phyloP scores from a whole-genome alignment of 1,139 yeast genomes.

The Kodamaea sp. region DNA sequence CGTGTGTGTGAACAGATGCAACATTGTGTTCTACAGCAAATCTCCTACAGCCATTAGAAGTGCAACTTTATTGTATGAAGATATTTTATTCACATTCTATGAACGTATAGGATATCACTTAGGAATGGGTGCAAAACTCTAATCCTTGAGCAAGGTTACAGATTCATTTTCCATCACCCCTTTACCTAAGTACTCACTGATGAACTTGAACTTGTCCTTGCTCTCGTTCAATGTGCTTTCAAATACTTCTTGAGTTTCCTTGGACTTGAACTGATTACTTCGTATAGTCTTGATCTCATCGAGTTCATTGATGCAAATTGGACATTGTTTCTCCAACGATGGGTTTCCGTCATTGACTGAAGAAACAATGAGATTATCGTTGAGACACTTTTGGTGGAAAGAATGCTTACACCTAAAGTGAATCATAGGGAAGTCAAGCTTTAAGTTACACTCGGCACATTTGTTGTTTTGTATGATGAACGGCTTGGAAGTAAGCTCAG shows the following conservation, averaged over 20 bases:
- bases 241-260: constrained; percentile 66
- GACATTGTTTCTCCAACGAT: constrained; percentile 51
- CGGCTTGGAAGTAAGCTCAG: constrained; percentile 55
- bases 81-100: no score
- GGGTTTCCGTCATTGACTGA: constrained; percentile 9
- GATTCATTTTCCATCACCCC: constrained; percentile 71
- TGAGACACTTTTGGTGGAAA: constrained; percentile 80
- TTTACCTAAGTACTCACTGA: constrained; percentile 80
- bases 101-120: no score
- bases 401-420: constrained; percentile 89
- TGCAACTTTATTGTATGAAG: no score
- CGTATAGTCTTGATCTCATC: constrained; percentile 65
- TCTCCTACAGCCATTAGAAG: no score
- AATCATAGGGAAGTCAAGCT: constrained; percentile 75
- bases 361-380: constrained; percentile 39
- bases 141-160: constrained; percentile 9
- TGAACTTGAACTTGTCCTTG: constrained; percentile 68
- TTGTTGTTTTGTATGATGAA: constrained; percentile 65
- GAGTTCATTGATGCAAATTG: constrained; percentile 67
- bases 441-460: constrained; percentile 71
- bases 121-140: no score
- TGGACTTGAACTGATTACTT: constrained; percentile 59
- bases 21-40: no score
- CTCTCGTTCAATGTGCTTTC: constrained; percentile 57
- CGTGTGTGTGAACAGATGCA: no score